A percentile compares a stretch with the other conserved stretches of the same genome.
These are phyloP conservation scores for Eleusine indica DNA, from an alignment of 176 grass and related monocot species.

Conservation along the genomic window DNA sequence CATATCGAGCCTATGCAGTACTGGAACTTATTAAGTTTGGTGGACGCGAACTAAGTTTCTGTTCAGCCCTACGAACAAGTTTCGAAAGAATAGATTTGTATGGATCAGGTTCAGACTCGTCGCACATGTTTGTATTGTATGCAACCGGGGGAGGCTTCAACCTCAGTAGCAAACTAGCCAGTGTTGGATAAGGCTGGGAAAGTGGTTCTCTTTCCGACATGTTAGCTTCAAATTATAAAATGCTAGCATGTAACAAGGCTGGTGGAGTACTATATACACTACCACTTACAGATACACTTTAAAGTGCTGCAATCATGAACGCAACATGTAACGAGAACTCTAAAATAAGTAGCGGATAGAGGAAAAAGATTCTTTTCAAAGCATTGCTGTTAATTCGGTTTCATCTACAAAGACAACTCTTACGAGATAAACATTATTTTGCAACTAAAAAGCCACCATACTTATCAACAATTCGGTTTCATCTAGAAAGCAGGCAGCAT, in stretches of 20 bases:
- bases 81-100: background rate
- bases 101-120: background rate
- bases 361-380: background rate
- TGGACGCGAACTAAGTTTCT: background rate
- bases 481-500: background rate
- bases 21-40: background rate
- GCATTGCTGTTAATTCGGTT: background rate
- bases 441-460: background rate
- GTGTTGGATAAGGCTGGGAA: background rate
- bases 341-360: background rate
- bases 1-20: background rate
- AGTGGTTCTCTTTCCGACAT: background rate
- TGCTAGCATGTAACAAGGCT: background rate
- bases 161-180: background rate
- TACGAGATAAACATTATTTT: background rate
- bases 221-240: background rate
- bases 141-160: background rate
- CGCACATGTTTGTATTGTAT: background rate
- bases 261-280: no score
- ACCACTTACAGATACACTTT: background rate
- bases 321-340: background rate
- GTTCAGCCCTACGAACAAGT: background rate
- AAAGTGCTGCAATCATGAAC: conserved; percentile 1
- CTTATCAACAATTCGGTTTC: no score
- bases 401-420: background rate